Evolutionary conservation across 2,329 filamentous ascomycete genomes (phyloP), one percentile per base, ranked within the genome.

Genomic region (Microdochium trichocladiopsis): DNA sequence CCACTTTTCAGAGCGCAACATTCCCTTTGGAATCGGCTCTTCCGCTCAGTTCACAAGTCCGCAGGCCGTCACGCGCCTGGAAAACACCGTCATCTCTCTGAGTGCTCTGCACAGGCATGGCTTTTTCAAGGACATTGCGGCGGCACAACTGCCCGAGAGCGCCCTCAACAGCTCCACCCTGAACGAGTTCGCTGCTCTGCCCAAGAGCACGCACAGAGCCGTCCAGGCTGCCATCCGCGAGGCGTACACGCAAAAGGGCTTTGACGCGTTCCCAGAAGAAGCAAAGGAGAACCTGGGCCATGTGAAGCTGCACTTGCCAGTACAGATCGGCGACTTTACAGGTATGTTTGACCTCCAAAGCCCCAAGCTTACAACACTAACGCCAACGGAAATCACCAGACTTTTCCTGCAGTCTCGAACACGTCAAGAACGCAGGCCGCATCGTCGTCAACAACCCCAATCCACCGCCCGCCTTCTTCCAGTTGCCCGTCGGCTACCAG

Each of bases 281-380:
- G 52, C 50, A 1, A 53, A 50, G n/a, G 53, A 45, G 41, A 22
- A 23, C 12, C 41, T 45, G 12, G 41, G 41, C 18, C 61, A 69
- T 31, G 73, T 76, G 18, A 64, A 65, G 3, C 63, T 82, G 57
- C 76, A 84, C 58, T 60, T 85, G 0, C 83, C 83, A 0, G 65
- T 86, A 33, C 62, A 68, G 2, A 74, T 82, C 21, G 71, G 72
- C 4, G 80, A 79, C 33, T 86, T 83, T 58, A 78, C 72, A 47
- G n/a, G n/a, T n/a, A n/a, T n/a, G n/a, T n/a, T n/a, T n/a, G n/a
- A n/a, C n/a, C n/a, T n/a, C n/a, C n/a, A n/a, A n/a, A n/a, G n/a
- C n/a, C n/a, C n/a, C n/a, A n/a, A n/a, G n/a, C n/a, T n/a, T n/a
- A n/a, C n/a, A n/a, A n/a, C n/a, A n/a, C n/a, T n/a, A n/a, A n/a